Conservation (phyloP, 768 basidiomycete genomes). For the Hypsizygus marmoreus region DNA sequence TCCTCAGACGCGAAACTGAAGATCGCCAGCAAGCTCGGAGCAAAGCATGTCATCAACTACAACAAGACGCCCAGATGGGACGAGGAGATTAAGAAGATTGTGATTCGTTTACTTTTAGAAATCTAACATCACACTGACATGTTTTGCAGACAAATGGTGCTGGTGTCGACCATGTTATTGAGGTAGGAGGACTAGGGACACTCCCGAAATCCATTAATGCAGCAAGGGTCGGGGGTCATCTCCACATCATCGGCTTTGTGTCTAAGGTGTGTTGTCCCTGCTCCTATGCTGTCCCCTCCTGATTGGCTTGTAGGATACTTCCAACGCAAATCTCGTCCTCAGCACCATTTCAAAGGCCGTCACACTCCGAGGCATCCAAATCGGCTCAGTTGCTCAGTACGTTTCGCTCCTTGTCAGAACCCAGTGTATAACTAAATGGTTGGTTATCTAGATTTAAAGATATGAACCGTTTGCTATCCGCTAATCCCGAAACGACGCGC, state of each 20-base stretch:
- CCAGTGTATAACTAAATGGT: neutral
- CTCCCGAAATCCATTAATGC: slow-evolving; percentile 44
- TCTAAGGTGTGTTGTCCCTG: slow-evolving; percentile 32
- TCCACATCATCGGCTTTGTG: slow-evolving; percentile 57
- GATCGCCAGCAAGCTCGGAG: slow-evolving; percentile 52
- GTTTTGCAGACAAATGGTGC: slow-evolving; percentile 35
- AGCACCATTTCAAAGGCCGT: slow-evolving; percentile 40
- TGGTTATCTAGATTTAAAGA: slow-evolving; percentile 44
- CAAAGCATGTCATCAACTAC: slow-evolving; percentile 63
- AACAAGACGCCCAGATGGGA: slow-evolving; percentile 60
- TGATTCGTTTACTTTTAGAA: slow-evolving; percentile 15
- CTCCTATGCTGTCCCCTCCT: neutral
- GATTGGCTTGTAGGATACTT: slow-evolving; percentile 17
- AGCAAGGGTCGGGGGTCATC: slow-evolving; percentile 40
- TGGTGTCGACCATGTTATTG: slow-evolving; percentile 42
- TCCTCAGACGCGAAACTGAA: slow-evolving; percentile 66
- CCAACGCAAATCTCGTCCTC: slow-evolving; percentile 31
- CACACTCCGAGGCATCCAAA: slow-evolving; percentile 50
- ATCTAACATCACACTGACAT: neutral
- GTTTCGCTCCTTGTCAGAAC: slow-evolving; percentile 15
- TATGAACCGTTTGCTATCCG: slow-evolving; percentile 50
- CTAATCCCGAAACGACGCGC: slow-evolving; percentile 40
- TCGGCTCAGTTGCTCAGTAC: slow-evolving; percentile 62
- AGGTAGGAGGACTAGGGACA: slow-evolving; percentile 54
- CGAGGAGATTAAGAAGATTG: slow-evolving; percentile 46